A percentile compares a stretch with the other conserved stretches of the same genome.
phyloP scores from a whole-genome alignment of 371 early-diverging fungal genomes.

The Mortierella sp. region DNA sequence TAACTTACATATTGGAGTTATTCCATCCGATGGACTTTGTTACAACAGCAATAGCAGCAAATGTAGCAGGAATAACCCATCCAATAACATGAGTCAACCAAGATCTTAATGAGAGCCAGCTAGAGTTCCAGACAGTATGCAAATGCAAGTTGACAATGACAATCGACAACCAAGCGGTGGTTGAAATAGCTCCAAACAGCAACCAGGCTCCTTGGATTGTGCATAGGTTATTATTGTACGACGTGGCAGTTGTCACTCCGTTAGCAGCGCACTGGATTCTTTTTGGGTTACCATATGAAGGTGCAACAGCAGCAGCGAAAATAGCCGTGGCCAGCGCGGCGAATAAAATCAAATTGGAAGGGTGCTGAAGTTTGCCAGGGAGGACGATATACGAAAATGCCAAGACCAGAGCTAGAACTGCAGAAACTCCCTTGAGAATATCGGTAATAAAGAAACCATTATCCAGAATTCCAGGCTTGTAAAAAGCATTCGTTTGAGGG shows the following conservation, averaged over 20 bases:
- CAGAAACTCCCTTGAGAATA: slow-evolving; percentile 67
- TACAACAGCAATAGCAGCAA: slow-evolving; percentile 65
- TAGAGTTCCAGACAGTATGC: slow-evolving; percentile 75
- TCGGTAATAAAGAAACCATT: slow-evolving; percentile 67
- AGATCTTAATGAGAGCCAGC: slow-evolving; percentile 67
- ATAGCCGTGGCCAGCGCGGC: slow-evolving; percentile 44
- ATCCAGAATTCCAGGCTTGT: slow-evolving; percentile 60
- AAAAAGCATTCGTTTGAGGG: slow-evolving; percentile 57
- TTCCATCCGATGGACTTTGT: slow-evolving; percentile 51
- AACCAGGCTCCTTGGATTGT: slow-evolving; percentile 72
- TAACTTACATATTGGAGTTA: slow-evolving; percentile 50
- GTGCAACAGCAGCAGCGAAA: slow-evolving; percentile 63
- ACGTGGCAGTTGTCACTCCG: slow-evolving; percentile 57
- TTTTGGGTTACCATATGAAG: slow-evolving; percentile 66
- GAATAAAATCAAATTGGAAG: slow-evolving; percentile 50
- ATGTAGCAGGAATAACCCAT: slow-evolving; percentile 69
- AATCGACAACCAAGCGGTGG: slow-evolving; percentile 71
- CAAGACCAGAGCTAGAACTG: slow-evolving; percentile 62
- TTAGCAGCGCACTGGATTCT: slow-evolving; percentile 68
- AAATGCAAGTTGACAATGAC: slow-evolving; percentile 74
- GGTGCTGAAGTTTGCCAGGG: slow-evolving; percentile 52
- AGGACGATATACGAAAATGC: slow-evolving; percentile 60
- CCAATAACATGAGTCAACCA: slow-evolving; percentile 65
- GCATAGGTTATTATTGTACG: slow-evolving; percentile 71
- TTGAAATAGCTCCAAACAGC: slow-evolving; percentile 69